Evolutionary conservation across 495 filamentous ascomycete species (phyloP).

Genomic region (Aspergillus cavernicola): DNA sequence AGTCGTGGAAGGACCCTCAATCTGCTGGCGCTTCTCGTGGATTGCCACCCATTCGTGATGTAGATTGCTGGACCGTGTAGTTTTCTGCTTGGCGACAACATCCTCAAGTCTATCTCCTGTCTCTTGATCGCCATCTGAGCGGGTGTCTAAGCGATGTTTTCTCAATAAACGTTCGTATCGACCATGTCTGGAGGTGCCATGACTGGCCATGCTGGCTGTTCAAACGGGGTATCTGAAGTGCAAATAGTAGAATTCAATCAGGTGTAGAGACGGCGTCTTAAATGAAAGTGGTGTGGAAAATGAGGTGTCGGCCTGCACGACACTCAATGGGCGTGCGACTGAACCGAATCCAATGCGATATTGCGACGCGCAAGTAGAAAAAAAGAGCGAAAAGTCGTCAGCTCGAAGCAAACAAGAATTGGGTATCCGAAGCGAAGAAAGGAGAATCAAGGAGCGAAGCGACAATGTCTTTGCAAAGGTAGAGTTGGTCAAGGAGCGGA

Average conservation of each 20-base stretch:
- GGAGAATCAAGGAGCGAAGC: constrained; percentile 11
- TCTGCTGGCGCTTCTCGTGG: constrained; percentile 14
- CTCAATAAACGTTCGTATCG: constrained; percentile 18
- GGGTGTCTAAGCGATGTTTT: constrained; percentile 14
- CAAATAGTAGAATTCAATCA: neutral
- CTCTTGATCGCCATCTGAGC: neutral
- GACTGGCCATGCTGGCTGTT: constrained; percentile 22
- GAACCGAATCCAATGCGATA: neutral
- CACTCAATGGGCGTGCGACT: constrained; percentile 10
- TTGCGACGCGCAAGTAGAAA: neutral
- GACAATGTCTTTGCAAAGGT: constrained; percentile 6
- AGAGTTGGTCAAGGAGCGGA: constrained; percentile 33
- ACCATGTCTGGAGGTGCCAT: constrained; percentile 17
- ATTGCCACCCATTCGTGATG: neutral
- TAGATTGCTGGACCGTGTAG: neutral
- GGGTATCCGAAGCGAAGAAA: constrained; percentile 1
- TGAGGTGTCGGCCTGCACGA: constrained; percentile 23
- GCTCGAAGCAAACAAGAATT: neutral
- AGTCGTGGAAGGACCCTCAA: constrained; percentile 6
- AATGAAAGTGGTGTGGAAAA: neutral
- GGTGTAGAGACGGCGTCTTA: neutral
- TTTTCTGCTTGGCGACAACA: neutral
- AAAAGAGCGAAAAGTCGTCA: neutral
- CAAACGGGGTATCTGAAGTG: neutral
- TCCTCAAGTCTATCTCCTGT: neutral